A percentile compares a stretch with the other conserved stretches of the same genome.
Conservation (phyloP, 2,329 filamentous ascomycete genomes). For the Allantophomopsis cytisporea region DNA sequence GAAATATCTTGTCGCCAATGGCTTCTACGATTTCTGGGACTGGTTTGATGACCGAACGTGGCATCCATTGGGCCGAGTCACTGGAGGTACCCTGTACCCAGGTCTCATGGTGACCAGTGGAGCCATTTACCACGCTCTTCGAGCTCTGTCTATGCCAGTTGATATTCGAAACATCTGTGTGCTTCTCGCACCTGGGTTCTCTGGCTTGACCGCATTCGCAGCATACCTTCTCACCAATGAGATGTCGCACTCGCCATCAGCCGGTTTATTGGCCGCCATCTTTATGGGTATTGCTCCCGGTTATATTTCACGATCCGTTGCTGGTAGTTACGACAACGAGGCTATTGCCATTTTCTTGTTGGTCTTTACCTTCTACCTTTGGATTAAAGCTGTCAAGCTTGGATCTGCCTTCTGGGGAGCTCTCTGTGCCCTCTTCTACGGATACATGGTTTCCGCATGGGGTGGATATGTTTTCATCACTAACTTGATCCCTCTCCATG, state of each 20-base stretch:
- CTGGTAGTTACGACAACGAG: constrained; percentile 98
- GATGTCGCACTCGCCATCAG: constrained; percentile 91
- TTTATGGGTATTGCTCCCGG: constrained; percentile 98
- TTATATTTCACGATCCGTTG: constrained; percentile 95
- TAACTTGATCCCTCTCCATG: constrained; percentile 86
- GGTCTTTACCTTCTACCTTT: constrained; percentile 96
- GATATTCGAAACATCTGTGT: constrained; percentile 99
- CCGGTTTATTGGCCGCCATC: constrained; percentile 80
- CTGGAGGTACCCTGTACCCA: constrained; percentile 95
- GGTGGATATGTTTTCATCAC: constrained; percentile 99
- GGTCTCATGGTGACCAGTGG: constrained; percentile 99
- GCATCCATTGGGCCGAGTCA: constrained; percentile 96
- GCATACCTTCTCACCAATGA: constrained; percentile 93
- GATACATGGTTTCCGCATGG: constrained; percentile 99
- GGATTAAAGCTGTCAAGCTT: constrained; percentile 96
- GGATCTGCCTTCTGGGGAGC: constrained; percentile 96
- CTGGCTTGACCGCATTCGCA: constrained; percentile 83
- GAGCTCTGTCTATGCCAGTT: constrained; percentile 77
- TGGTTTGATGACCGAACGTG: constrained; percentile 99
- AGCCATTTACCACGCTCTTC: constrained; percentile 87
- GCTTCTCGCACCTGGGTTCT: constrained; percentile 86
- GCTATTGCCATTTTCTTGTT: constrained; percentile 98
- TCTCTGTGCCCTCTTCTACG: constrained; percentile 89
- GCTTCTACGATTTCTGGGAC: constrained; percentile 98
- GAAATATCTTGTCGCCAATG: constrained; percentile 92